These are phyloP conservation scores for Cercophora newfieldiana DNA, from an alignment of 495 filamentous ascomycete species.

Conservation along the genomic window DNA sequence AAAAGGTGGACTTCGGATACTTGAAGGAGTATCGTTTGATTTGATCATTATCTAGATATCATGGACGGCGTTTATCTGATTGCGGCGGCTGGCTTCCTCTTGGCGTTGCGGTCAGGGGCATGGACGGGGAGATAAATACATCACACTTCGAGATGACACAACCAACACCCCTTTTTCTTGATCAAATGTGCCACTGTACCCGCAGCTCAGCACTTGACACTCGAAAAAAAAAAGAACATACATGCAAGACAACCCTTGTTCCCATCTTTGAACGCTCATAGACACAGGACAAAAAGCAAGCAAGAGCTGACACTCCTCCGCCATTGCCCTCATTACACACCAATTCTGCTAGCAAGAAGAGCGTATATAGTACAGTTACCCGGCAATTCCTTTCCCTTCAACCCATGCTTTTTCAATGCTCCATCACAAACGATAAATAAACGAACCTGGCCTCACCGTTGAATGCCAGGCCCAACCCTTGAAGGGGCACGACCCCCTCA, in stretches of 20 bases:
- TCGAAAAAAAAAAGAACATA: too few species aligned
- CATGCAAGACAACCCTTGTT: too few species aligned
- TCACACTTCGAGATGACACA: neutral
- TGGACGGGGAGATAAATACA: neutral
- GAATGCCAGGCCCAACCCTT: neutral
- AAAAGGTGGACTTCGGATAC: neutral
- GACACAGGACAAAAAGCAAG: too few species aligned
- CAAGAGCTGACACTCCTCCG: neutral
- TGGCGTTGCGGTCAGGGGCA: conserved; percentile 6
- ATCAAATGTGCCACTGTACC: too few species aligned
- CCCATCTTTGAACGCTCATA: too few species aligned
- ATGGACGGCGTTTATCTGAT: neutral
- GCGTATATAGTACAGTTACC: conserved; percentile 5
- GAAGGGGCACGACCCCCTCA: neutral
- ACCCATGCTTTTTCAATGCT: neutral
- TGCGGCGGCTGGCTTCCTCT: neutral
- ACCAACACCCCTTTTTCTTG: too few species aligned
- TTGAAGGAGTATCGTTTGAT: neutral
- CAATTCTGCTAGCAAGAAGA: neutral
- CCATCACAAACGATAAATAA: neutral
- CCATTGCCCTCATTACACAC: neutral
- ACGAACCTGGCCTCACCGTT: neutral
- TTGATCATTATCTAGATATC: neutral
- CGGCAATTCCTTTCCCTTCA: conserved; percentile 1
- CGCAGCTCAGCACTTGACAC: too few species aligned